Base-by-base conservation (phyloP, 352 stramenopile species). In the Phytopythium aichiense region DNA sequence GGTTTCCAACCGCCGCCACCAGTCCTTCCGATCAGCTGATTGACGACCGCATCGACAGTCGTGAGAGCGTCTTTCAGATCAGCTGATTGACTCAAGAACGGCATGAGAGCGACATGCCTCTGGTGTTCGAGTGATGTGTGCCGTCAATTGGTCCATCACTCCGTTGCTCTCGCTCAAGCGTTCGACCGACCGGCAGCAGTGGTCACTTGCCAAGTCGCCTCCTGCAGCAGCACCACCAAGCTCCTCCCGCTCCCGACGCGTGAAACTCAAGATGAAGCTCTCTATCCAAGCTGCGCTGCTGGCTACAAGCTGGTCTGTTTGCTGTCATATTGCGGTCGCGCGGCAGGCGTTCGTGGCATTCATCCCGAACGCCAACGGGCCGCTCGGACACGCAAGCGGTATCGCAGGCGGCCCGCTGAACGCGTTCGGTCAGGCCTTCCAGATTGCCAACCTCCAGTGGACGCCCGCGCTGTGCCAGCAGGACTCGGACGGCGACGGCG, bases 401-500 rank as follows among this genome's bases (percentile, higher is more conserved):
- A 58, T 59, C 1, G 80, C 81, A 15, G 84, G 84, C 7, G 86
- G 86, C 8, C 42, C 66, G 9, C 67, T 73, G 25, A 92, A 92
- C 63, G 64, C 57, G 0, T 94, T 94, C 58, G 86, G 86, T 33
- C 15, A 73, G 31, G 82, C 74, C 0, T 94, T 94, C 60, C 22
- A 67, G 55, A 59, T 65, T 4, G 58, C 61, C 1, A 70, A 70
- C 8, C 55, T 59, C 4, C 56, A 72, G 57, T 94, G 86, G 86
- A 92, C 79, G 2, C 57, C 55, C 2, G 71, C 54, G 23, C 25
- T 94, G 6, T 94, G 86, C 51, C 66, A 89, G 48, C 50, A 54
- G 0, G 86, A 94, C 56, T 87, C 86, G 16, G 86, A 94, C 38
- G 67, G 72, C 11, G 91, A 97, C 56, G 88, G 89, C 2, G 74